Evolutionary conservation across 768 basidiomycete genomes (phyloP).

Genomic region (Xerocomellus dryophilus): DNA sequence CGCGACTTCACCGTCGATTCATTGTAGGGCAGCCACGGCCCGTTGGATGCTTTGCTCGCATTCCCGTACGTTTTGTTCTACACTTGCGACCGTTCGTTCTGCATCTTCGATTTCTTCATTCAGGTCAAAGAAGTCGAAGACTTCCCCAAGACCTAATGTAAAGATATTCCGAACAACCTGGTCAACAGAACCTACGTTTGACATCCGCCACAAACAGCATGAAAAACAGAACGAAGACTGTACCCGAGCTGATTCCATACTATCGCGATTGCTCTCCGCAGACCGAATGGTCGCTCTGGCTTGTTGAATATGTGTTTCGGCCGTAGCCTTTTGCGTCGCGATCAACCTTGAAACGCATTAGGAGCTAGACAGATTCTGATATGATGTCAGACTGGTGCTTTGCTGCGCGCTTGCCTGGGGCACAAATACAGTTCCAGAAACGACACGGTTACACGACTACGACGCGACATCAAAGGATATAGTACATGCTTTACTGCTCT

Average conservation of each 20-base stretch:
- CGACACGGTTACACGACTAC: no score
- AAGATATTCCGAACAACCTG: slow-evolving; percentile 14
- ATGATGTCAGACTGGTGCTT: no score
- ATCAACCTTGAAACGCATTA: no score
- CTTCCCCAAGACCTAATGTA: slow-evolving; percentile 16
- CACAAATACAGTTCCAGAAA: no score
- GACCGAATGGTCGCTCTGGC: slow-evolving; percentile 12
- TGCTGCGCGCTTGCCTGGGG: no score
- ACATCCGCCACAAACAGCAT: background rate
- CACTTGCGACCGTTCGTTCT: slow-evolving; percentile 6
- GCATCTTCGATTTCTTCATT: slow-evolving; percentile 13
- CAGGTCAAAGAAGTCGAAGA: slow-evolving; percentile 16
- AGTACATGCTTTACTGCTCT: no score
- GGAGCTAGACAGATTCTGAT: no score
- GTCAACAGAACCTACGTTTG: background rate
- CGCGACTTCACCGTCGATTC: background rate
- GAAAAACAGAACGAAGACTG: background rate
- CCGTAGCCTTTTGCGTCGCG: background rate
- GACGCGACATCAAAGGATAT: no score
- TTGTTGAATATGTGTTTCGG: slow-evolving; percentile 7
- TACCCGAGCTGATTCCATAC: slow-evolving; percentile 16
- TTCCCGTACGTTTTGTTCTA: background rate
- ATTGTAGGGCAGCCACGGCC: background rate
- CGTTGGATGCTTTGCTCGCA: slow-evolving; percentile 12
- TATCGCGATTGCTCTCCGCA: slow-evolving; percentile 12